These are phyloP conservation scores for Globisporangium nagaii DNA, from an alignment of 352 stramenopile genomes.

Conservation along the genomic window DNA sequence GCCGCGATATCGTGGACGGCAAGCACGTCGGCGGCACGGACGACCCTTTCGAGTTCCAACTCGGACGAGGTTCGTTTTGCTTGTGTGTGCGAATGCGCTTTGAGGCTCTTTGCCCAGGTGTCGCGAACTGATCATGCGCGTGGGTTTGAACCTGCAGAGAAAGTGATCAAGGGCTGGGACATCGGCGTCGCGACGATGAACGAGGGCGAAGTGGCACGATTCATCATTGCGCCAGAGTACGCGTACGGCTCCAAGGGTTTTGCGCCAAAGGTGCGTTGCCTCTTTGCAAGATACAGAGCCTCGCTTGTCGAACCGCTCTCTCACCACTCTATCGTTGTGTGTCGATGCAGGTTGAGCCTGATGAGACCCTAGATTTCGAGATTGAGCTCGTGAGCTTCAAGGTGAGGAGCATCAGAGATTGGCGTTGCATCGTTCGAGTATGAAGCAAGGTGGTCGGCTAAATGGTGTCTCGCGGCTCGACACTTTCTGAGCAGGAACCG, in stretches of 20 bases:
- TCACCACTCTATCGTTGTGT: background rate
- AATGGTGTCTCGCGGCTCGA: too few relatives aligned
- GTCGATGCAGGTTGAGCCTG: conserved; percentile 46
- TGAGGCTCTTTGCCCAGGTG: too few relatives aligned
- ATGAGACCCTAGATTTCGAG: conserved; percentile 85
- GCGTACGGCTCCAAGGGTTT: conserved; percentile 75
- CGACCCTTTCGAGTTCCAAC: conserved; percentile 82
- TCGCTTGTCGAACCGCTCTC: background rate
- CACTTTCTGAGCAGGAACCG: conserved; percentile 34
- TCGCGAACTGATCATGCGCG: too few relatives aligned
- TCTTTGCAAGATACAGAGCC: background rate
- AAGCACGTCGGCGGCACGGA: conserved; percentile 82
- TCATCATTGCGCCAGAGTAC: conserved; percentile 82
- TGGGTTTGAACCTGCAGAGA: conserved; percentile 40
- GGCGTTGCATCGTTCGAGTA: too few relatives aligned
- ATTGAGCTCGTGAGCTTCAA: conserved; percentile 80
- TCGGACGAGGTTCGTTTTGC: conserved; percentile 50
- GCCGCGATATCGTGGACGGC: conserved; percentile 71
- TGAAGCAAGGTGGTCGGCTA: too few relatives aligned
- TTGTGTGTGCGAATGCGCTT: background rate
- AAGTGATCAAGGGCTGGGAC: conserved; percentile 85
- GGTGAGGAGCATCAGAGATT: conserved; percentile 19
- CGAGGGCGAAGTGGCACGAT: conserved; percentile 68
- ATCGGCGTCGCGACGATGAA: conserved; percentile 80
- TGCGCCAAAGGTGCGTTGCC: conserved; percentile 48